Conservation (phyloP, 805 yeast species). For the Cyberlindnera mississippiensis region DNA sequence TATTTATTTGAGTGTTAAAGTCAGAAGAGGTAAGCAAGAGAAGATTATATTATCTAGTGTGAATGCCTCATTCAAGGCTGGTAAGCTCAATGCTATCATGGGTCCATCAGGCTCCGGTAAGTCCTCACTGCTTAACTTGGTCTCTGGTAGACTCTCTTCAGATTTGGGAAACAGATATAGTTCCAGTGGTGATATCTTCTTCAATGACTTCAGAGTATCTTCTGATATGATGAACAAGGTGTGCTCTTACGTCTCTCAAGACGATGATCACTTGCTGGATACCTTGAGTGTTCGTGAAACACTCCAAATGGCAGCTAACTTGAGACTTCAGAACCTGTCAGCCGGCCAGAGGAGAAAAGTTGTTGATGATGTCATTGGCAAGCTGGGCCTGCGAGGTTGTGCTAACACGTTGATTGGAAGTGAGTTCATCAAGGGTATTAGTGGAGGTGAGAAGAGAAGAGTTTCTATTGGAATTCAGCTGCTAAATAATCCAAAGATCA, state of each 20-base stretch:
- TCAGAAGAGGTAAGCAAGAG: slow-evolving; percentile 6
- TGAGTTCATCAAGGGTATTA: slow-evolving; percentile 62
- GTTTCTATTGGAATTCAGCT: slow-evolving; percentile 81
- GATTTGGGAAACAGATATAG: slow-evolving; percentile 25
- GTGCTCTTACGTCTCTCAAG: slow-evolving; percentile 81
- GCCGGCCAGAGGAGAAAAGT: slow-evolving; percentile 40
- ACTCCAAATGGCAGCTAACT: slow-evolving; percentile 61
- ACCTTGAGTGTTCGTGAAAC: slow-evolving; percentile 79
- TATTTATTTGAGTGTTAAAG: slow-evolving; percentile 17
- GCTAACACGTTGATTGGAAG: slow-evolving; percentile 68
- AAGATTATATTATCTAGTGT: slow-evolving; percentile 22
- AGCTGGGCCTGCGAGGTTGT: slow-evolving; percentile 68
- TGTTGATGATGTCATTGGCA: slow-evolving; percentile 57
- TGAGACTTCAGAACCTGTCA: slow-evolving; percentile 50
- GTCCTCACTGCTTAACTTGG: slow-evolving; percentile 57
- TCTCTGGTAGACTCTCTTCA: slow-evolving; percentile 56
- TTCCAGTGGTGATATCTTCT: slow-evolving; percentile 40
- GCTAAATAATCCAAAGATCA: slow-evolving; percentile 64
- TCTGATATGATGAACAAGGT: slow-evolving; percentile 38
- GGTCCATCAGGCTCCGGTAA: slow-evolving; percentile 85
- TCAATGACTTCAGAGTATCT: slow-evolving; percentile 39
- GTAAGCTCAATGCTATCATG: slow-evolving; percentile 65
- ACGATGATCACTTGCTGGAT: slow-evolving; percentile 69
- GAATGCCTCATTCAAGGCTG: slow-evolving; percentile 24
- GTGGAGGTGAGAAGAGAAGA: slow-evolving; percentile 82